Base-by-base conservation (phyloP, 306 rosid genomes). In the Fragaria ananassa region DNA sequence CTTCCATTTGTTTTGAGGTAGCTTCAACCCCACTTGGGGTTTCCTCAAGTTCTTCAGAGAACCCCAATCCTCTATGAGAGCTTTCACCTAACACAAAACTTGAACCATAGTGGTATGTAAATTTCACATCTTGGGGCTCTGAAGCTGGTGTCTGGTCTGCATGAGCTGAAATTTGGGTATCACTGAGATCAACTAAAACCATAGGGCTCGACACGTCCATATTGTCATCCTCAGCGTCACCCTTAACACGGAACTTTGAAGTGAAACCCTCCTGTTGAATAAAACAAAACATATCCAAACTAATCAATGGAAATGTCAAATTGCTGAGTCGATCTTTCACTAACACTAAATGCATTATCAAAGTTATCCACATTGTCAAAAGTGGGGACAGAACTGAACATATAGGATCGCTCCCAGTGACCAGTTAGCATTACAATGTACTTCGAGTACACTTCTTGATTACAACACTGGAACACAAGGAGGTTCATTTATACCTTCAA, bases 31-130 rank as follows among this genome's bases (percentile, higher is more conserved):
- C 80, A 87, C 79, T 83, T 34, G 86, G 81, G 73, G 86, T 88
- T 79, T 50, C 80, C 66, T 82, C 91, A 67, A 81, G 74, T 79
- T 92, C 93, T 45, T 87, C 80, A 71, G 81, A 79, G 84, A 92
- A 95, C 79, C 97, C 97, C 79, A 92, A 81, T 61, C 98, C 97
- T 79, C 81, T 86, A 68, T 88, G 93, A 70, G 89, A 89, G 83
- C 82, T 81, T 45, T 89, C 98, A 80, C 97, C 97, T 82, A 95
- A 84, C 76, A 87, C 83, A 84, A 88, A 95, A 82, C 82, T 88
- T 34, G 87, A 68, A 77, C 82, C 87, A 65, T 79, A 95, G 49
- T 83, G 83, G 82, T 89, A 95, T 44, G 90, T 81, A 77, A 80
- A 85, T 70, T 86, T 74, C 82, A 84, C 87, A 58, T 50, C 80